Conservation (phyloP, 805 yeast genomes). For the Cyberlindnera mississippiensis region DNA sequence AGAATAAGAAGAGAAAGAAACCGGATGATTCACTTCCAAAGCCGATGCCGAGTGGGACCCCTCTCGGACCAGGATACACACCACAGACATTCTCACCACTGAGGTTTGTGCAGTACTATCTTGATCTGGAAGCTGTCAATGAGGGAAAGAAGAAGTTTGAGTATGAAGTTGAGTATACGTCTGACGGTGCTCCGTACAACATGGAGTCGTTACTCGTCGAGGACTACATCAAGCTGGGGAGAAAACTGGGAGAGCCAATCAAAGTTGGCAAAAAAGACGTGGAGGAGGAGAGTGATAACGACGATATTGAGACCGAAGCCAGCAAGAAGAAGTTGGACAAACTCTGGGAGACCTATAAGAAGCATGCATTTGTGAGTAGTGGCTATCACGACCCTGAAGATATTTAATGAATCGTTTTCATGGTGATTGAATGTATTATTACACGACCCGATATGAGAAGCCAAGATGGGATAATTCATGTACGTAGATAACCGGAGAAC, state of each 20-base stretch:
- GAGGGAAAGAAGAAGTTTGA: constrained; percentile 41
- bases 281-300: not conserved
- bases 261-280: constrained; percentile 8
- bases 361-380: constrained; percentile 51
- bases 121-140: constrained; percentile 55
- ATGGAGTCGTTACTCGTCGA: constrained; percentile 54
- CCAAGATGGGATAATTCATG: too few relatives aligned
- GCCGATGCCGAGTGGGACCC: constrained; percentile 48
- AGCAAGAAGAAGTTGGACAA: constrained; percentile 30
- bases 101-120: constrained; percentile 67
- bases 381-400: constrained; percentile 14
- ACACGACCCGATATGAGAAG: too few relatives aligned
- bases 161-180: constrained; percentile 65
- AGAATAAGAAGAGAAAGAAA: constrained; percentile 26
- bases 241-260: constrained; percentile 45
- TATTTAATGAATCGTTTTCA: not conserved
- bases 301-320: not conserved
- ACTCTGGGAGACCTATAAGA: constrained; percentile 54
- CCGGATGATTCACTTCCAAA: constrained; percentile 61
- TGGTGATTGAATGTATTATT: too few relatives aligned
- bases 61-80: constrained; percentile 73
- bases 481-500: not conserved
- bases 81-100: constrained; percentile 72
- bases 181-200: constrained; percentile 54
- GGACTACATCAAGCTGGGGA: constrained; percentile 59